Evolutionary conservation across 2,329 filamentous ascomycete genomes (phyloP), one percentile per base, ranked within the genome.

Genomic region (Epicoccum nigrum): DNA sequence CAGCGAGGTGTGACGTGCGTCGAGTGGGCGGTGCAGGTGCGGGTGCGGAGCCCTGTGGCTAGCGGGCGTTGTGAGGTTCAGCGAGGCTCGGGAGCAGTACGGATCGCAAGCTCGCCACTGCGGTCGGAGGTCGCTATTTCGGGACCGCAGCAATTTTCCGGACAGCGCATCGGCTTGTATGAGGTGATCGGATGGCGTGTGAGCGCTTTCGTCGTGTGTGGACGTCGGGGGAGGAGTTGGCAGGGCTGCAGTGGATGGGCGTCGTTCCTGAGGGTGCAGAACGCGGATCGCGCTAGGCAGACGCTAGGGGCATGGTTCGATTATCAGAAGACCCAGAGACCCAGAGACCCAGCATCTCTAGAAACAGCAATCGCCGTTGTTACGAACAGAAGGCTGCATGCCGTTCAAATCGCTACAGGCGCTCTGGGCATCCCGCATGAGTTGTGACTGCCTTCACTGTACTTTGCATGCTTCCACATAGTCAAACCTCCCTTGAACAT

Each of bases 71-170:
- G 45, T 55, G 59, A 57, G 49, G 62, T 53, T 64, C 51, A 52
- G 53, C 55, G 53, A 47, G 58, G 63, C 55, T 56, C 60, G 59
- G 62, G 62, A 51, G 62, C 51, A 62, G 58, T 61, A 63, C 62
- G 54, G 54, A 59, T 58, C 55, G 62, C 59, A 54, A 53, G 53
- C 54, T 63, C 60, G 64, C 68, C 67, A 69, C 68, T 45, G 48
- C 52, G 45, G 54, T 47, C 54, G 53, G 51, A 32, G 51, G 50
- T 45, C 47, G 34, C 45, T 61, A 20, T 46, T 49, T 46, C 52
- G 46, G 46, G 52, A 60, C 62, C 46, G 56, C 58, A 44, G 41
- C 42, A 61, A 61, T 56, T 61, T 64, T 70, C 45, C 25, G 32
- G 52, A 40, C 19, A 52, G 54, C 67, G 63, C 66, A 67, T 60